A percentile compares a stretch with the other conserved stretches of the same genome.
Evolutionary conservation across 768 basidiomycete species (phyloP).

Genomic region (Mycena rebaudengoi): DNA sequence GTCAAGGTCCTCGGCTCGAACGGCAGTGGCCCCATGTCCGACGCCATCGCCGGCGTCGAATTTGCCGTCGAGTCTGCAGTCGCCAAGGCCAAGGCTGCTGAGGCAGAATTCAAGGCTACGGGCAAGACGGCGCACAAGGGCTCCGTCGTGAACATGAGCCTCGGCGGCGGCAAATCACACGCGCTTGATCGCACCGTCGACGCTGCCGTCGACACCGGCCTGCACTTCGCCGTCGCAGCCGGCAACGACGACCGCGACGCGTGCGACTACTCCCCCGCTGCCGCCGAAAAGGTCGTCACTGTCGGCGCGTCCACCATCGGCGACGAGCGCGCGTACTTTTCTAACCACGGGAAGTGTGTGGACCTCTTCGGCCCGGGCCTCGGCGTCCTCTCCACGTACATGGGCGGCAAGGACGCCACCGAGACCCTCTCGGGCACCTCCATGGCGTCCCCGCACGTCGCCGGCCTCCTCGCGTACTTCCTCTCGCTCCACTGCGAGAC

Average conservation of each 20-base stretch:
- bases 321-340: constrained; percentile 90
- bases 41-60: constrained; percentile 88
- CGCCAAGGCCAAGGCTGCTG: constrained; percentile 66
- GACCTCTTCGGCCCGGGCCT: constrained; percentile 93
- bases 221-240: constrained; percentile 98
- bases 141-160: constrained; percentile 96
- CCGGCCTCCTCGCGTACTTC: constrained; percentile 91
- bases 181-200: constrained; percentile 89
- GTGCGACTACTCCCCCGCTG: constrained; percentile 93
- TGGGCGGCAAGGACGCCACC: constrained; percentile 63
- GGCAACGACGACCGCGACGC: constrained; percentile 92
- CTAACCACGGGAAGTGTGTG: constrained; percentile 91
- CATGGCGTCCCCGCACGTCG: constrained; percentile 94
- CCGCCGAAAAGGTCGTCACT: constrained; percentile 88
- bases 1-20: constrained; percentile 96
- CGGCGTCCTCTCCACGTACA: constrained; percentile 92
- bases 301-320: constrained; percentile 90
- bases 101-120: constrained; percentile 71
- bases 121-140: constrained; percentile 90
- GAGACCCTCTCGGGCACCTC: constrained; percentile 90
- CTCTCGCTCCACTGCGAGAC: constrained; percentile 80
- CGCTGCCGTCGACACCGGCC: constrained; percentile 79
- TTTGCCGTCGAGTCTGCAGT: constrained; percentile 73
- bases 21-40: constrained; percentile 94
- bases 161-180: constrained; percentile 93